These are phyloP conservation scores for Clarireedia paspali DNA, from an alignment of 2,329 filamentous ascomycete genomes.

Conservation along the genomic window DNA sequence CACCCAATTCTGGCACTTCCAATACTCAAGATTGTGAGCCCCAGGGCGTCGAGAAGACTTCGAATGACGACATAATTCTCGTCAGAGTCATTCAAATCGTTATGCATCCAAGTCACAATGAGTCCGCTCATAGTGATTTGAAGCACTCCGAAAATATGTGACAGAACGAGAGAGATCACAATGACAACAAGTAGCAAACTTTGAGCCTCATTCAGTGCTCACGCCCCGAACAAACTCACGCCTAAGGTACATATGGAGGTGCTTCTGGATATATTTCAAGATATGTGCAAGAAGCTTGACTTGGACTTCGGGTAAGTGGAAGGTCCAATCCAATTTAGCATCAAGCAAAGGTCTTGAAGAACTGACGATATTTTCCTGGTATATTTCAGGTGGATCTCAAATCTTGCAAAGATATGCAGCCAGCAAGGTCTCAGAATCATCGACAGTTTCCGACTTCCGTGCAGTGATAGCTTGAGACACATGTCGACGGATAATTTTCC, in stretches of 20 bases:
- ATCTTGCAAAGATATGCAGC: background rate
- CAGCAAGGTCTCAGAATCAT: background rate
- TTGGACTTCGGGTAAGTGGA: background rate
- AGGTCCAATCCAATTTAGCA: background rate
- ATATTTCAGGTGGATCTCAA: background rate
- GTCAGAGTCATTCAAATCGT: too few relatives aligned
- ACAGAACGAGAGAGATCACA: background rate
- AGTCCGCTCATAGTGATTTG: too few relatives aligned
- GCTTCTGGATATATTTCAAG: background rate
- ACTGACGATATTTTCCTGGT: background rate
- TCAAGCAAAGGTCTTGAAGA: background rate
- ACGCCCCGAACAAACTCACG: background rate
- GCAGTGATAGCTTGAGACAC: background rate
- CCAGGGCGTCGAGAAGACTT: too few relatives aligned
- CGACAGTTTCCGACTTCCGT: background rate
- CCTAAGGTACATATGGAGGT: background rate
- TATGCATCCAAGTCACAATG: too few relatives aligned
- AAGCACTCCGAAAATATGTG: background rate
- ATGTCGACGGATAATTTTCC: background rate
- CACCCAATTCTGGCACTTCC: too few relatives aligned
- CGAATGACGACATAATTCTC: too few relatives aligned
- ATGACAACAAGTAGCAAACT: background rate
- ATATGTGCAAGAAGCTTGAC: background rate
- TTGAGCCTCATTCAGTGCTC: background rate
- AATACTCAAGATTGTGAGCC: too few relatives aligned